A percentile compares a stretch with the other conserved stretches of the same genome.
Evolutionary conservation across 305 asterid genomes (phyloP).

Genomic region (Rubia balearica): DNA sequence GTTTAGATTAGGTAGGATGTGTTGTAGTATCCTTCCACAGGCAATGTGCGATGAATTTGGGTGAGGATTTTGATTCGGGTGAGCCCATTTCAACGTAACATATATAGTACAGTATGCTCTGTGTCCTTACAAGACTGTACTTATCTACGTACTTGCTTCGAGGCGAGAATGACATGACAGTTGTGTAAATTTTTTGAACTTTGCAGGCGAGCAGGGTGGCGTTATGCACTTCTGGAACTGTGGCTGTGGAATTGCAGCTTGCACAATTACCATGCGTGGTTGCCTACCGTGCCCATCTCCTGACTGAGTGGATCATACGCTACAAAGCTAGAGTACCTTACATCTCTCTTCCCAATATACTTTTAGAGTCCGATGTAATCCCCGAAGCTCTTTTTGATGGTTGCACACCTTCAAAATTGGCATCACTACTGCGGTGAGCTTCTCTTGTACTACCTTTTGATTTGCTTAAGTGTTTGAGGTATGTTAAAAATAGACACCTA

Average conservation of each 20-base stretch:
- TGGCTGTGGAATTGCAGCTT: conserved; percentile 82
- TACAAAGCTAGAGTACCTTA: conserved; percentile 69
- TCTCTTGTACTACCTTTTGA: conserved; percentile 3
- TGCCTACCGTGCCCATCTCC: conserved; percentile 80
- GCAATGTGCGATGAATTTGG: not conserved
- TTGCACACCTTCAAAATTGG: conserved; percentile 69
- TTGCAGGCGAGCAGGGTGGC: conserved; percentile 81
- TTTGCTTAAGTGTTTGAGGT: not conserved
- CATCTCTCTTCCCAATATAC: conserved; percentile 82
- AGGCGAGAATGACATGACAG: not conserved
- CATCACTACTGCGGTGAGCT: conserved; percentile 48
- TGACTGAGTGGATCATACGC: conserved; percentile 73
- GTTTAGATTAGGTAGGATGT: not conserved
- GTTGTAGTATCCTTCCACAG: too few relatives aligned
- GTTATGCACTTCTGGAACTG: conserved; percentile 90
- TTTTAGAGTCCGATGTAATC: conserved; percentile 54
- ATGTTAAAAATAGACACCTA: not conserved
- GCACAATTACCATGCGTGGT: conserved; percentile 87
- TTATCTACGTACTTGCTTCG: not conserved
- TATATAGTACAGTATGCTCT: not conserved
- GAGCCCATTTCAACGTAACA: not conserved
- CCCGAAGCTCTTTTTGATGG: conserved; percentile 79
- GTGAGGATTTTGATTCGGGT: not conserved
- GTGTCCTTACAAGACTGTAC: too few relatives aligned
- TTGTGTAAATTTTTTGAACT: conserved; percentile 15